A percentile compares a stretch with the other conserved stretches of the same genome.
Conservation (phyloP, 768 basidiomycete species). For the Mycena rosella region DNA sequence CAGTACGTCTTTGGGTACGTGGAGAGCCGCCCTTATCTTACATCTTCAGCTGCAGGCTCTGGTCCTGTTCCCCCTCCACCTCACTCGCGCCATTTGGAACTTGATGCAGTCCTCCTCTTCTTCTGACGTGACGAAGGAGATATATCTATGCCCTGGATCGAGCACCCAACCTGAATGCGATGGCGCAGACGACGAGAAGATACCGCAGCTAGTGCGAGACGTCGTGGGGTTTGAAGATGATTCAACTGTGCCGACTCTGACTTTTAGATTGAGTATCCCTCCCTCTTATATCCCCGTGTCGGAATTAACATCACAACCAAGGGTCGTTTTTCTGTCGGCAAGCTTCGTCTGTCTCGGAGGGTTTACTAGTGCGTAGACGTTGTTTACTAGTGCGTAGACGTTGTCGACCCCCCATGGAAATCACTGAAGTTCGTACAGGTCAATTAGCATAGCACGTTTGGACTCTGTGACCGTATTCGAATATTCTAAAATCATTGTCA, state of each 20-base stretch:
- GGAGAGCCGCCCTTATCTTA: too few relatives aligned
- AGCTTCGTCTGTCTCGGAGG: constrained; percentile 8
- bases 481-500: neutral
- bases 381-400: neutral
- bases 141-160: too few relatives aligned
- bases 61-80: too few relatives aligned
- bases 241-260: neutral
- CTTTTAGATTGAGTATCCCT: constrained; percentile 6
- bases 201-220: constrained; percentile 13
- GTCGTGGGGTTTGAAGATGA: constrained; percentile 23
- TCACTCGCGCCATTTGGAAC: too few relatives aligned
- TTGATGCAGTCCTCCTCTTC: too few relatives aligned
- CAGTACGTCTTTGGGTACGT: too few relatives aligned
- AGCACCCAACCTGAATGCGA: neutral
- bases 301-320: neutral
- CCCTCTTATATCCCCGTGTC: neutral
- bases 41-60: too few relatives aligned
- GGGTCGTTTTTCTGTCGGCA: neutral
- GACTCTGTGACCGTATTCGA: neutral
- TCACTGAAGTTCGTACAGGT: neutral
- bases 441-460: constrained; percentile 12
- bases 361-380: neutral
- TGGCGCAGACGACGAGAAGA: neutral
- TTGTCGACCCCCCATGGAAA: too few relatives aligned
- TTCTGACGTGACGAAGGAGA: too few relatives aligned